Evolutionary conservation across 2,329 filamentous ascomycete genomes (phyloP), one percentile per base, ranked within the genome.

Genomic region (Exutisphaerella laricina): DNA sequence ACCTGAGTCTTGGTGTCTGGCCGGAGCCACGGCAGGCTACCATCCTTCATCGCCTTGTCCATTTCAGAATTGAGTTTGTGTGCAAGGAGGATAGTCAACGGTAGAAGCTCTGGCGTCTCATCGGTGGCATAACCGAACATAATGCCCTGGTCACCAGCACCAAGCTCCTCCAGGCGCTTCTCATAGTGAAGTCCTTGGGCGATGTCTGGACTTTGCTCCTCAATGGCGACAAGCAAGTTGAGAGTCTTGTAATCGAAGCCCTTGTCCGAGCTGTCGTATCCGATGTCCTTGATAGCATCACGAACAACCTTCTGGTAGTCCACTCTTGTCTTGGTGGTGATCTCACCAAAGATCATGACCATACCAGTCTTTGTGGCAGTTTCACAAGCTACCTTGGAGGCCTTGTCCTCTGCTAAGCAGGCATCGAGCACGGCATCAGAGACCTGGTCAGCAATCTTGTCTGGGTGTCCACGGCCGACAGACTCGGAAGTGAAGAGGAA

Each of bases 71-170:
- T 98, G 61, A 98, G 86, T 79, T 89, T 88, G 82, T 98, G 92
- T 64, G 92, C 85, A 65, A 97, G 82, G 63, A 90, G 80, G 59
- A 97, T 79, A 63, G 90, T 97, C 64, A 98, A 78, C 57, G 92
- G 92, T 68, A 97, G 86, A 60, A 94, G 80, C 77, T 98, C 92
- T 51, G 90, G 89, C 62, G 92, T 97, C 80, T 98, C 92, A 65
- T 98, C 92, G 63, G 92, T 95, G 70, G 92, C 92, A 79, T 98
- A 98, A 63, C 92, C 92, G 73, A 98, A 98, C 92, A 98, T 98
- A 79, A 98, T 96, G 78, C 92, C 92, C 79, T 98, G 92, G 74
- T 98, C 92, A 84, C 92, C 92, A 53, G 92, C 92, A 72, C 92
- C 92, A 56, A 98, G 84, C 74, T 94, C 84, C 82, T 98, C 92